Percentiles rank a stretch among this genome's conserved stretches.
phyloP scores from a whole-genome alignment of 129 eudicot genomes.

The Deinandra increscens region DNA sequence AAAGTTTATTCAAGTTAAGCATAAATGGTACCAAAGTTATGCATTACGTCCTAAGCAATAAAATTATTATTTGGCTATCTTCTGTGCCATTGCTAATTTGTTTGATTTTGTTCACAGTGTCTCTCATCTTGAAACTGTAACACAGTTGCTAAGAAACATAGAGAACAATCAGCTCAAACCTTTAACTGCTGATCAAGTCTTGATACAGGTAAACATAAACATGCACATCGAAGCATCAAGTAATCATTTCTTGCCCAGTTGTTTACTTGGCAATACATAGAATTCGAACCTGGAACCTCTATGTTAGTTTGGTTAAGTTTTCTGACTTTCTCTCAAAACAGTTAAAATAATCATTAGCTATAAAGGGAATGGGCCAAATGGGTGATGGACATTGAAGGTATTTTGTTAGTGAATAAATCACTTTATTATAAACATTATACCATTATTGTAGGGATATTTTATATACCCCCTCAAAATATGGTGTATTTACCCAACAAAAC shows the following conservation, averaged over 20 bases:
- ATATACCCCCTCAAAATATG: too few species aligned
- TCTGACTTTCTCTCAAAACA: neutral
- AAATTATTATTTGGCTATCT: neutral
- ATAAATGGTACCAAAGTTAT: neutral
- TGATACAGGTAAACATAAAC: slow-evolving; percentile 39
- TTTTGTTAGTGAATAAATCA: neutral
- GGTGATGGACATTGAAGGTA: neutral
- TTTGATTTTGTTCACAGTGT: slow-evolving; percentile 50
- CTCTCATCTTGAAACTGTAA: slow-evolving; percentile 71
- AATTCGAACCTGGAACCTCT: neutral
- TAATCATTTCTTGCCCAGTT: neutral
- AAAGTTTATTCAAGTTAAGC: neutral
- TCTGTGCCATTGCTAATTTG: neutral
- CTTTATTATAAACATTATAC: too few species aligned
- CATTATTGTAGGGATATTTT: too few species aligned
- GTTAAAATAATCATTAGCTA: neutral
- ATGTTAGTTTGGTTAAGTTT: neutral
- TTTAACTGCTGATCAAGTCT: slow-evolving; percentile 39
- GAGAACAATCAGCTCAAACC: slow-evolving; percentile 76
- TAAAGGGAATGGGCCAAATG: neutral
- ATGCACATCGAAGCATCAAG: neutral
- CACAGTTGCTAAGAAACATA: slow-evolving; percentile 62
- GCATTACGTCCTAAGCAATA: neutral
- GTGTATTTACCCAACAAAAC: too few species aligned
- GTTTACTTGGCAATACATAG: neutral